phyloP scores from a whole-genome alignment of 2,329 filamentous ascomycete genomes.

The Aspergillus glaucus region DNA sequence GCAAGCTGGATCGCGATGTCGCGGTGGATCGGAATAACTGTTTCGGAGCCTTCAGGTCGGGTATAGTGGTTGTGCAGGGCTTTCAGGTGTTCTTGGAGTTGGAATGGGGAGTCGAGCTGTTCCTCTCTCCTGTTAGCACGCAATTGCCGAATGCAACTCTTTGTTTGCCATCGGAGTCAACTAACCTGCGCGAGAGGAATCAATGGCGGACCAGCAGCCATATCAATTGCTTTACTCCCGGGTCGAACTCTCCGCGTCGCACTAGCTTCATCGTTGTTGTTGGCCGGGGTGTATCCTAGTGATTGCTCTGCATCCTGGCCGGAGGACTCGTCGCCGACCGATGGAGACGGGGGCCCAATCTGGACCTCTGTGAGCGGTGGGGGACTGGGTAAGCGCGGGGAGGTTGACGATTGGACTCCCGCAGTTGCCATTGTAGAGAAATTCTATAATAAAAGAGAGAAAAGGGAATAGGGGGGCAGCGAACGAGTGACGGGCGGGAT shows the following conservation, averaged over 20 bases:
- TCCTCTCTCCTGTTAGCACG: not conserved
- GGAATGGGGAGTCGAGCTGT: conserved; percentile 93
- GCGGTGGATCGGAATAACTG: conserved; percentile 66
- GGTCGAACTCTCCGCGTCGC: conserved; percentile 81
- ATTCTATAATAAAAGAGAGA: not conserved
- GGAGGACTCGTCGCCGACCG: conserved; percentile 51
- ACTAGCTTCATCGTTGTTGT: conserved; percentile 57
- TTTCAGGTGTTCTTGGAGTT: conserved; percentile 93
- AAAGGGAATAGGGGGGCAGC: not conserved
- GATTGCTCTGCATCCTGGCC: conserved; percentile 51
- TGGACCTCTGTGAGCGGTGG: conserved; percentile 94
- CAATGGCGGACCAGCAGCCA: conserved; percentile 85
- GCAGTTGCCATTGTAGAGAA: conserved; percentile 37
- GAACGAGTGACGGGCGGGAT: not conserved
- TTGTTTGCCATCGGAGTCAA: conserved; percentile 8
- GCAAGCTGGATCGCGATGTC: conserved; percentile 70
- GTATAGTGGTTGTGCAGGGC: conserved; percentile 82
- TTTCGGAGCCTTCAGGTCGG: conserved; percentile 50
- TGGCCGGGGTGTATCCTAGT: conserved; percentile 44
- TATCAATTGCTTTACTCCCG: conserved; percentile 84
- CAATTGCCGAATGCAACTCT: conserved; percentile 1
- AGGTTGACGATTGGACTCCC: conserved; percentile 57
- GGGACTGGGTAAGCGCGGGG: conserved; percentile 87
- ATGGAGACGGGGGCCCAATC: conserved; percentile 71
- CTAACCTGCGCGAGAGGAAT: conserved; percentile 76